These are phyloP conservation scores for Taphrina wiesneri DNA, from an alignment of 1,139 yeast species.

Conservation along the genomic window DNA sequence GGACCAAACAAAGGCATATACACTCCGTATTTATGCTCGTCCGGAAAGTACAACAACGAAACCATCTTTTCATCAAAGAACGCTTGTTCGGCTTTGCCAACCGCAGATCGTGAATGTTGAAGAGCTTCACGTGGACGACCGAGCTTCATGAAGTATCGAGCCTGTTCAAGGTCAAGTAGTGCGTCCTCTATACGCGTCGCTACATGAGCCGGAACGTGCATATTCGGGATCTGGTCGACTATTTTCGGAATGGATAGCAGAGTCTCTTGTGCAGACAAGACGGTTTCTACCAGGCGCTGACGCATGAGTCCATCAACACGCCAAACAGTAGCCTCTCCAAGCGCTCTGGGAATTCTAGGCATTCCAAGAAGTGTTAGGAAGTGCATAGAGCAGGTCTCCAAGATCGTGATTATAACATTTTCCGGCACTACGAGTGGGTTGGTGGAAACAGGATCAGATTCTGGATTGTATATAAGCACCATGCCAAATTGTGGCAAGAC, in stretches of 20 bases:
- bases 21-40: constrained; percentile 91
- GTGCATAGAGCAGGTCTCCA: constrained; percentile 64
- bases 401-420: neutral
- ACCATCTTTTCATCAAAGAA: constrained; percentile 94
- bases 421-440: constrained; percentile 55
- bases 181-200: constrained; percentile 53
- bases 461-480: constrained; percentile 44
- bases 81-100: constrained; percentile 65
- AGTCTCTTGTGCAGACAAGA: constrained; percentile 56
- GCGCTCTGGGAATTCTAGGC: constrained; percentile 58
- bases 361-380: constrained; percentile 72
- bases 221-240: constrained; percentile 66
- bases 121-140: constrained; percentile 40
- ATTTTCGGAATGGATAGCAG: constrained; percentile 69
- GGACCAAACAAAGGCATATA: constrained; percentile 90
- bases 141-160: constrained; percentile 43
- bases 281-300: constrained; percentile 57
- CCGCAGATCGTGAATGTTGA: constrained; percentile 55
- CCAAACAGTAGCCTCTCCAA: constrained; percentile 51
- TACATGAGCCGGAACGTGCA: constrained; percentile 77
- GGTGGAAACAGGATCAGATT: constrained; percentile 39
- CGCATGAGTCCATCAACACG: constrained; percentile 61
- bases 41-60: constrained; percentile 90
- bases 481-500: constrained; percentile 93
- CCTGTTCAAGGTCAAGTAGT: constrained; percentile 46